A percentile compares a stretch with the other conserved stretches of the same genome.
Evolutionary conservation across 768 basidiomycete species (phyloP).

Genomic region (Collybia nuda): DNA sequence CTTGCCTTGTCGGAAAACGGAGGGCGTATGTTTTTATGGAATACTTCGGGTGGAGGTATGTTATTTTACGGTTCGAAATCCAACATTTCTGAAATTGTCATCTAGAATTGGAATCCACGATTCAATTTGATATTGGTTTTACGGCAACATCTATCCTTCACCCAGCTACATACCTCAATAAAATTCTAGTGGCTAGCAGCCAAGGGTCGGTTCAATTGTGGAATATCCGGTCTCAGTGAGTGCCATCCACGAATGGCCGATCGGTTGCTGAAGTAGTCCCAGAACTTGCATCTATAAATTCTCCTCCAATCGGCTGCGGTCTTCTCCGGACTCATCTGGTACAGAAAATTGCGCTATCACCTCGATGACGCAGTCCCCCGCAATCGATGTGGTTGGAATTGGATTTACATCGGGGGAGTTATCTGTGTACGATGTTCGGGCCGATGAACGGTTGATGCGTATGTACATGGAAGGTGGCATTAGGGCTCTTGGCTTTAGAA

Average conservation of each 20-base stretch:
- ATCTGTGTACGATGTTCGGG: constrained; percentile 85
- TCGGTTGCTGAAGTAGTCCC: neutral
- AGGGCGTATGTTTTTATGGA: constrained; percentile 75
- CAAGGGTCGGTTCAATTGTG: constrained; percentile 89
- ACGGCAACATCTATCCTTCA: constrained; percentile 86
- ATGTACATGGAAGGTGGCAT: constrained; percentile 93
- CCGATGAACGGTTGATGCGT: constrained; percentile 85
- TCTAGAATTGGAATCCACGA: constrained; percentile 61
- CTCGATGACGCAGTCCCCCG: constrained; percentile 85
- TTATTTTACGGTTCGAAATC: neutral
- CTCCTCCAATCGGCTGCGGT: constrained; percentile 50
- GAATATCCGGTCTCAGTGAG: constrained; percentile 86
- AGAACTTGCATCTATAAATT: constrained; percentile 88
- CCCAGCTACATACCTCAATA: constrained; percentile 96
- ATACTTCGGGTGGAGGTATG: constrained; percentile 55
- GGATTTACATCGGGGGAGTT: constrained; percentile 88
- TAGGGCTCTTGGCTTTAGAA: constrained; percentile 79
- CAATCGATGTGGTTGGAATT: constrained; percentile 94
- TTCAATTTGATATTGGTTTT: constrained; percentile 83
- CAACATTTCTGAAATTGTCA: constrained; percentile 8
- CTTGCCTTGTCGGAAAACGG: constrained; percentile 83
- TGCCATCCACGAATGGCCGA: constrained; percentile 2
- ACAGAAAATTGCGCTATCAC: constrained; percentile 57
- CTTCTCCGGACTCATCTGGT: constrained; percentile 29
- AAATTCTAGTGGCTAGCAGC: constrained; percentile 80